Base-by-base conservation (phyloP, 495 filamentous ascomycete species). In the Amphirosellinia nigrospora region DNA sequence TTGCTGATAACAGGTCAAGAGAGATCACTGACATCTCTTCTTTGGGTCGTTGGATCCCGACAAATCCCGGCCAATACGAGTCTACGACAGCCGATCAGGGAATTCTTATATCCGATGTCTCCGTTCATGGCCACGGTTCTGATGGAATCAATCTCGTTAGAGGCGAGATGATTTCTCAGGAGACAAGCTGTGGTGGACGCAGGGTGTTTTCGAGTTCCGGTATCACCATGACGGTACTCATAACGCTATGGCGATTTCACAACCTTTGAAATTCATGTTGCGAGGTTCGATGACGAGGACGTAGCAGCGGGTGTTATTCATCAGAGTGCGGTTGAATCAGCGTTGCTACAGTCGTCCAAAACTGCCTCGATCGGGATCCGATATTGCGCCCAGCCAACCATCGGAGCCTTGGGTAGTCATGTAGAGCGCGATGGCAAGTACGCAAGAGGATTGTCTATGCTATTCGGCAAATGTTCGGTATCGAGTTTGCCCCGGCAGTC, bases 161-260 rank as follows among this genome's bases (percentile, higher is more conserved):
- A 30, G 96, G 96, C 68, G 94, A 98, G 78, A 88, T 98, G 81
- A 78, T 92, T 45, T 99, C 73, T 85, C 89, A 19, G 94, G 94
- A 46, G 94, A 98, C 85, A 98, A 98, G 82, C 86, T 96, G 16
- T 98, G 93, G 89, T 99, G 96, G 96, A 96, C 90, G 1, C 92
- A 94, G 48, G 96, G 96, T 59, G 91, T 94, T 46, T 98, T 96
- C 77, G 96, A 99, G 75, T 94, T 99, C 82, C 90, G 96, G 11
- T 98, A 97, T 81, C 96, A 99, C 84, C 96, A 99, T 82, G 91
- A 93, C 72, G 93, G 93, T 68, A 92, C 92, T 75, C 93, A 98
- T 79, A 93, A 93, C 73, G 95, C 98, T 77, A 97, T 99, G 96
- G 91, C 94, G 23, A 93, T 98, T 72, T 97, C 94, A 19, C 86